These are phyloP conservation scores for Colletotrichum viniferum DNA, from an alignment of 2,329 filamentous ascomycete species.

Conservation along the genomic window DNA sequence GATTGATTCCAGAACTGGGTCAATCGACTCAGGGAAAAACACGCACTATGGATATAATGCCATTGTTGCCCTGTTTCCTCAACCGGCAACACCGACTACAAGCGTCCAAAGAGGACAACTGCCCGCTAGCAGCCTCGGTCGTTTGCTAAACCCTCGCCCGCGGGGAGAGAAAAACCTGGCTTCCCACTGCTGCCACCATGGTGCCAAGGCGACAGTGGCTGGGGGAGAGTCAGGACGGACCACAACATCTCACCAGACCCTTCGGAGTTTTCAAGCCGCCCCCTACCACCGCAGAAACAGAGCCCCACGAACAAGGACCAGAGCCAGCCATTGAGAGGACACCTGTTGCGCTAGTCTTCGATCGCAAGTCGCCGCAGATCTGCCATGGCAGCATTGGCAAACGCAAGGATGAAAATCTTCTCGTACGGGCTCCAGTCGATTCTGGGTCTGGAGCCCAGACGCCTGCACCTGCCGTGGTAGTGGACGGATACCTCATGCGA, in stretches of 20 bases:
- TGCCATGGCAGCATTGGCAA: constrained; percentile 16
- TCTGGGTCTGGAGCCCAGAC: constrained; percentile 1
- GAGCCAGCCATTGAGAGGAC: constrained; percentile 3
- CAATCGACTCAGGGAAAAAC: not conserved
- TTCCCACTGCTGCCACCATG: not conserved
- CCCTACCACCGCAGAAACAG: constrained; percentile 12
- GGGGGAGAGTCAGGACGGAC: constrained; percentile 6
- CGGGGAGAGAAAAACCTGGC: constrained; percentile 5
- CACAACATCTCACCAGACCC: constrained; percentile 17
- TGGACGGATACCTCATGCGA: not conserved
- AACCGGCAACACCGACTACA: constrained; percentile 10
- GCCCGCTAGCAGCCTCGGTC: constrained; percentile 13
- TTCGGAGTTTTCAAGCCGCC: constrained; percentile 22
- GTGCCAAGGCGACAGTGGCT: constrained; percentile 16
- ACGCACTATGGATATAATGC: not conserved
- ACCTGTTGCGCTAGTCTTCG: constrained; percentile 9
- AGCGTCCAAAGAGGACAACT: not conserved
- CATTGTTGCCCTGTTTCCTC: constrained; percentile 8
- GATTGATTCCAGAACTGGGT: not conserved
- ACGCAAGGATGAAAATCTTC: constrained; percentile 22
- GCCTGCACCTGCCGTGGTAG: not conserved
- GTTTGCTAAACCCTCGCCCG: not conserved
- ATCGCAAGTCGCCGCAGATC: constrained; percentile 21
- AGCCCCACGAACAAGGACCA: constrained; percentile 12
- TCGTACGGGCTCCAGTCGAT: constrained; percentile 16